Percentiles rank a stretch among this genome's conserved stretches.
These are phyloP conservation scores for Sonneratia alba DNA, from an alignment of 345 rosid genomes.

Conservation along the genomic window DNA sequence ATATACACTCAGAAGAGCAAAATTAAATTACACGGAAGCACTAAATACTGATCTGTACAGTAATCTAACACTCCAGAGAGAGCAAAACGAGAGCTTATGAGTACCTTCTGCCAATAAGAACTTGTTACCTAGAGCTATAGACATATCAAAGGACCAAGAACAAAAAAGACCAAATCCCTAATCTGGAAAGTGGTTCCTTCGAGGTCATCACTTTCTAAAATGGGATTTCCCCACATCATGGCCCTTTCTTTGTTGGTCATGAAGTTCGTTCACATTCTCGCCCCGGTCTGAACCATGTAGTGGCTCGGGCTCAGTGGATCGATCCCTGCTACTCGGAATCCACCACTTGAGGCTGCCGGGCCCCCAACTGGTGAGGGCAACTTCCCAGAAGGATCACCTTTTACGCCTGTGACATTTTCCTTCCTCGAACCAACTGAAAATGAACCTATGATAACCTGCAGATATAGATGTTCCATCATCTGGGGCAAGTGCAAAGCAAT, in stretches of 20 bases:
- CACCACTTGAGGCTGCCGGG: slow-evolving; percentile 5
- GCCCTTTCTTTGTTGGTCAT: slow-evolving; percentile 4
- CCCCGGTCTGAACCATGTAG: slow-evolving; percentile 11
- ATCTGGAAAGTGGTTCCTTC: not conserved
- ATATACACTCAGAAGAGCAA: not conserved
- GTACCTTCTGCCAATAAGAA: slow-evolving; percentile 3
- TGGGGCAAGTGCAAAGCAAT: not conserved
- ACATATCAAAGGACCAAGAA: not conserved
- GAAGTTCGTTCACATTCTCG: slow-evolving; percentile 1
- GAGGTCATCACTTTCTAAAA: slow-evolving; percentile 5
- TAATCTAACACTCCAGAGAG: not conserved
- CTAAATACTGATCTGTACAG: slow-evolving; percentile 7
- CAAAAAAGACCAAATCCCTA: not conserved
- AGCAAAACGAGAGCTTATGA: not conserved
- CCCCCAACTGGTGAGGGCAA: slow-evolving; percentile 7
- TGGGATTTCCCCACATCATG: not conserved
- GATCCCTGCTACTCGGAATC: slow-evolving; percentile 5
- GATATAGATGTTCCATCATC: not conserved
- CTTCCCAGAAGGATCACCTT: slow-evolving; percentile 4
- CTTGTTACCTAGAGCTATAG: not conserved
- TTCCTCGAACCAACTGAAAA: slow-evolving; percentile 9
- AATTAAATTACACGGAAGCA: not conserved
- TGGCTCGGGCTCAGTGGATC: slow-evolving; percentile 2
- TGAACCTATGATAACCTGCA: slow-evolving; percentile 13
- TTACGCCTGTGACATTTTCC: not conserved